phyloP scores from a whole-genome alignment of 106 monocot genomes.

The Allium sativum region DNA sequence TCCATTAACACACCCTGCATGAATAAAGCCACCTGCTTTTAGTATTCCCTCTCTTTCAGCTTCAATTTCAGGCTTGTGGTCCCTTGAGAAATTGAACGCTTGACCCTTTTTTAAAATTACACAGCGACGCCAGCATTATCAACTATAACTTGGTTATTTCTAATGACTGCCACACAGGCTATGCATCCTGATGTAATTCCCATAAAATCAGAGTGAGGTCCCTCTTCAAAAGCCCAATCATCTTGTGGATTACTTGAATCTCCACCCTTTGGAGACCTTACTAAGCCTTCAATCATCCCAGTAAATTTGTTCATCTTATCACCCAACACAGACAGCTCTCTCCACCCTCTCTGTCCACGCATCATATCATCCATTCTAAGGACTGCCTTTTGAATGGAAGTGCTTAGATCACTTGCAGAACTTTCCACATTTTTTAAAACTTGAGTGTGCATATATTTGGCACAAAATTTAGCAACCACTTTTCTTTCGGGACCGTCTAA shows the following conservation, averaged over 20 bases:
- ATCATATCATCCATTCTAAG: constrained; percentile 99
- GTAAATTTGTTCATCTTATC: constrained; percentile 82
- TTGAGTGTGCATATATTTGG: constrained; percentile 68
- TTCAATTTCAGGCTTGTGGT: constrained; percentile 94
- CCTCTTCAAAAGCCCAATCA: constrained; percentile 90
- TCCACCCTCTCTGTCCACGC: constrained; percentile 88
- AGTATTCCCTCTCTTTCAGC: constrained; percentile 83
- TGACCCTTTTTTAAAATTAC: constrained; percentile 92
- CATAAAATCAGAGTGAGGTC: constrained; percentile 85
- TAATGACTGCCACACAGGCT: constrained; percentile 89
- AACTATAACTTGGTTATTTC: constrained; percentile 73
- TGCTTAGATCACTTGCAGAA: constrained; percentile 56
- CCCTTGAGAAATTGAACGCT: constrained; percentile 87
- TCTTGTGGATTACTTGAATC: constrained; percentile 45
- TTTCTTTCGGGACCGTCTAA: constrained; percentile 83
- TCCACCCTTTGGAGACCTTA: constrained; percentile 66
- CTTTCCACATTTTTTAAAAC: constrained; percentile 61
- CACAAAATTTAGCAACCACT: constrained; percentile 91
- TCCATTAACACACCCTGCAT: constrained; percentile 92
- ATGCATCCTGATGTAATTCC: constrained; percentile 87
- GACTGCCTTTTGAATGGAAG: constrained; percentile 72
- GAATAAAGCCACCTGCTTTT: constrained; percentile 86
- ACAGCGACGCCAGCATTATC: constrained; percentile 99
- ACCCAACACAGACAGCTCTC: constrained; percentile 70
- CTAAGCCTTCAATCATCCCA: constrained; percentile 87